phyloP scores from a whole-genome alignment of 352 stramenopile species.

The Pythium dissimile region DNA sequence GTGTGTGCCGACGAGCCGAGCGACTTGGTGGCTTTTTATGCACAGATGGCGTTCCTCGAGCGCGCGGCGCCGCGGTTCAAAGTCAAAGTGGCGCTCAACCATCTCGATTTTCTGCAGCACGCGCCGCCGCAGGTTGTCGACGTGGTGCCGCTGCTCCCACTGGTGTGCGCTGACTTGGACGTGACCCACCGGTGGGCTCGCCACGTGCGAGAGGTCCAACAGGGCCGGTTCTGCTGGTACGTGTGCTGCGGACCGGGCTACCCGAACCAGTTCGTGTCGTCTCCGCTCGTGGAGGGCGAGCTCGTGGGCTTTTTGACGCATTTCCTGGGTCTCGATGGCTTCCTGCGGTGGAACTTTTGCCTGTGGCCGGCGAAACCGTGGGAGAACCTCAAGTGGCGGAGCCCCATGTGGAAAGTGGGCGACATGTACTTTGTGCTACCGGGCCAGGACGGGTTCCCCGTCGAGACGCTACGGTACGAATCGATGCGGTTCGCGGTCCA shows the following conservation, averaged over 20 bases:
- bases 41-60: slow-evolving; percentile 62
- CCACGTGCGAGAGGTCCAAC: slow-evolving; percentile 46
- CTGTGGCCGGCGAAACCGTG: slow-evolving; percentile 61
- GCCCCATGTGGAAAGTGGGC: slow-evolving; percentile 63
- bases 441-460: slow-evolving; percentile 47
- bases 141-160: slow-evolving; percentile 62
- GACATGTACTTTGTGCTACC: slow-evolving; percentile 86
- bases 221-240: slow-evolving; percentile 72
- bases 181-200: slow-evolving; percentile 46
- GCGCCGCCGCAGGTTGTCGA: slow-evolving; percentile 64
- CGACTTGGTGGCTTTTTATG: slow-evolving; percentile 51
- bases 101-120: slow-evolving; percentile 66
- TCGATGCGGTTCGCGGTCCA: slow-evolving; percentile 65
- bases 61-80: slow-evolving; percentile 59
- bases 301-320: slow-evolving; percentile 74
- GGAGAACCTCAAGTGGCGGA: slow-evolving; percentile 59
- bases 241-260: slow-evolving; percentile 71
- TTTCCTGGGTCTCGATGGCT: slow-evolving; percentile 76
- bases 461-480: slow-evolving; percentile 73
- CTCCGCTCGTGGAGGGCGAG: slow-evolving; percentile 64
- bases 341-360: slow-evolving; percentile 83
- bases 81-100: slow-evolving; percentile 74
- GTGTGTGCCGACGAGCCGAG: slow-evolving; percentile 71
- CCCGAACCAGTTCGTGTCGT: slow-evolving; percentile 80
- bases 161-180: slow-evolving; percentile 62